These are phyloP conservation scores for Papiliotrema flavescens DNA, from an alignment of 1,284 basidiomycete genomes.

Conservation along the genomic window DNA sequence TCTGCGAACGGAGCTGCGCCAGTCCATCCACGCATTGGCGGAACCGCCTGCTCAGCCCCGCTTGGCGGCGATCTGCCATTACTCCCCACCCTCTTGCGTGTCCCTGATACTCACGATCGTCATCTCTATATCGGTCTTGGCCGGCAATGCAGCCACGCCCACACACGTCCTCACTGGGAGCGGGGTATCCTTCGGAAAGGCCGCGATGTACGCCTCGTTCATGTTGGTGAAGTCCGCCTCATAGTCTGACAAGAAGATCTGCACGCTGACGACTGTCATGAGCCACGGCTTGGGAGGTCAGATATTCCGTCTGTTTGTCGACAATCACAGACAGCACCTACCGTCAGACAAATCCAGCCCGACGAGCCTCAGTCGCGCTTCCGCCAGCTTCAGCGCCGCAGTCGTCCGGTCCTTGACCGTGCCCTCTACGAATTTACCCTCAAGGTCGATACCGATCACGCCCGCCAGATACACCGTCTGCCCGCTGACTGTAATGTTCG, in stretches of 20 bases:
- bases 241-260: conserved; percentile 11
- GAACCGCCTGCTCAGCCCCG: no score
- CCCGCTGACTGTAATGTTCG: conserved; percentile 11
- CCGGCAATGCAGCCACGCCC: conserved; percentile 11
- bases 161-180: conserved; percentile 12
- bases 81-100: background rate
- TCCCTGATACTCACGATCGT: conserved; percentile 6
- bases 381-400: conserved; percentile 64
- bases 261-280: conserved; percentile 8
- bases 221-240: conserved; percentile 6
- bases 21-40: no score
- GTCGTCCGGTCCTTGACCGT: conserved; percentile 70
- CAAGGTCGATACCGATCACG: conserved; percentile 52
- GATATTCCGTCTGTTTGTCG: no score
- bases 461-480: conserved; percentile 15
- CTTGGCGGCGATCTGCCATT: background rate
- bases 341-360: conserved; percentile 17
- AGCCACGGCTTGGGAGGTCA: no score
- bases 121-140: conserved; percentile 11
- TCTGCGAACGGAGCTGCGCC: no score
- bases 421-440: conserved; percentile 66
- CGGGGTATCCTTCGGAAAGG: conserved; percentile 5
- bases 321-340: background rate
- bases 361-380: conserved; percentile 41
- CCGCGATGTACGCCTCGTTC: conserved; percentile 11